Evolutionary conservation across 139 green algal genomes (phyloP).

Genomic region (Picochlorum sp.): DNA sequence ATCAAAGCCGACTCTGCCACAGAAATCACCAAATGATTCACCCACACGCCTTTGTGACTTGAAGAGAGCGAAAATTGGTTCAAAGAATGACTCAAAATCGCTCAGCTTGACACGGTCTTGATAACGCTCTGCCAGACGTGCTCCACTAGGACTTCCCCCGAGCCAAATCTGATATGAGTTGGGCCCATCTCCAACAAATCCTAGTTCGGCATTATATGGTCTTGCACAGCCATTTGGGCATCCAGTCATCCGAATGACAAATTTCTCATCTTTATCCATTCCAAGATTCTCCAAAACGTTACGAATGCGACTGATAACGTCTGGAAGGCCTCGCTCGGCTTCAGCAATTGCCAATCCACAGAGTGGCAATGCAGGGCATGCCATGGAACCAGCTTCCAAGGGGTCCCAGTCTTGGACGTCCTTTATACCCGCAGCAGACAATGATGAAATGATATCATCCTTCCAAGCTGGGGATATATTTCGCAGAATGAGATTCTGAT

Average conservation of each 20-base stretch:
- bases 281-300: constrained; percentile 60
- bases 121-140: constrained; percentile 72
- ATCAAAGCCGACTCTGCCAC: constrained; percentile 54
- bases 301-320: constrained; percentile 70
- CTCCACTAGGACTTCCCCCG: constrained; percentile 74
- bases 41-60: constrained; percentile 29
- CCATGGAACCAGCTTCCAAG: constrained; percentile 81
- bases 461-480: constrained; percentile 81
- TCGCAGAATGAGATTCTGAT: constrained; percentile 91
- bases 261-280: constrained; percentile 44
- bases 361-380: constrained; percentile 94
- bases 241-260: constrained; percentile 95
- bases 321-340: constrained; percentile 89
- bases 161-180: constrained; percentile 98
- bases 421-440: constrained; percentile 43
- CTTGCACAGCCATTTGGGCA: constrained; percentile 98
- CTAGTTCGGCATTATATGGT: constrained; percentile 98
- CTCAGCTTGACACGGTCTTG: constrained; percentile 74
- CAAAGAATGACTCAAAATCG: constrained; percentile 85
- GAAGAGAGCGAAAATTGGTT: constrained; percentile 83
- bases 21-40: constrained; percentile 92
- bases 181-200: constrained; percentile 94
- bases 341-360: constrained; percentile 96
- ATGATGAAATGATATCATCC: constrained; percentile 64
- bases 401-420: constrained; percentile 63